Conservation (phyloP, 2,329 filamentous ascomycete species). For the Penicillium sclerotigenum region DNA sequence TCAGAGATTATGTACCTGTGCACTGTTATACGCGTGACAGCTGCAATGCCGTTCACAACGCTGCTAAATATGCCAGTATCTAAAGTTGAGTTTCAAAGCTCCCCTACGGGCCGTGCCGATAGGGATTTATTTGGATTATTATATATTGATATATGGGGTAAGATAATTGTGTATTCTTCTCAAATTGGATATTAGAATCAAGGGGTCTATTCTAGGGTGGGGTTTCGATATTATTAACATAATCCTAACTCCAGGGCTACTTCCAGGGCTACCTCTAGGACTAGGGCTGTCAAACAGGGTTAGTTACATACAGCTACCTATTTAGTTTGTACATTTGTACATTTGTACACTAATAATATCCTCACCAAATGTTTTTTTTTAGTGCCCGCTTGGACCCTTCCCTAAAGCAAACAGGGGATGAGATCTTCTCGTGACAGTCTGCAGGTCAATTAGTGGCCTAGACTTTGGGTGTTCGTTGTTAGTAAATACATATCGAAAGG, state of each 20-base stretch:
- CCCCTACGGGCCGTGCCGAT: constrained; percentile 6
- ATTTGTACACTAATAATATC: not conserved
- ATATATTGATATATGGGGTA: not conserved
- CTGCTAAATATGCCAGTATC: not conserved
- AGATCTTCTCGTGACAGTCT: not conserved
- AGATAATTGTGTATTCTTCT: not conserved
- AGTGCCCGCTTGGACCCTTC: not conserved
- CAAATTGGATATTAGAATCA: not conserved
- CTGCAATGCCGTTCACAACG: constrained; percentile 13
- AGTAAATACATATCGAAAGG: not conserved
- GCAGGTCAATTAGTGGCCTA: not conserved
- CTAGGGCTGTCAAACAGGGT: not conserved
- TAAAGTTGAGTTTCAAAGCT: not conserved
- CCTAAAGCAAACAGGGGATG: not conserved
- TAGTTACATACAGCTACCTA: not conserved
- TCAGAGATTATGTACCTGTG: not conserved
- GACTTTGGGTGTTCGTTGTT: not conserved
- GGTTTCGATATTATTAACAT: not conserved
- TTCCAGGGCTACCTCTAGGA: not conserved
- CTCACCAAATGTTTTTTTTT: not conserved
- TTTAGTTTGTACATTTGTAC: not conserved
- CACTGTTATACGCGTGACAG: constrained; percentile 5
- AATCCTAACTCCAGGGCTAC: not conserved
- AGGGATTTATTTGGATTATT: not conserved
- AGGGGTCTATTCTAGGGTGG: not conserved